Conservation (phyloP, 192 early-diverging fungal genomes). For the Gonapodya prolifera region DNA sequence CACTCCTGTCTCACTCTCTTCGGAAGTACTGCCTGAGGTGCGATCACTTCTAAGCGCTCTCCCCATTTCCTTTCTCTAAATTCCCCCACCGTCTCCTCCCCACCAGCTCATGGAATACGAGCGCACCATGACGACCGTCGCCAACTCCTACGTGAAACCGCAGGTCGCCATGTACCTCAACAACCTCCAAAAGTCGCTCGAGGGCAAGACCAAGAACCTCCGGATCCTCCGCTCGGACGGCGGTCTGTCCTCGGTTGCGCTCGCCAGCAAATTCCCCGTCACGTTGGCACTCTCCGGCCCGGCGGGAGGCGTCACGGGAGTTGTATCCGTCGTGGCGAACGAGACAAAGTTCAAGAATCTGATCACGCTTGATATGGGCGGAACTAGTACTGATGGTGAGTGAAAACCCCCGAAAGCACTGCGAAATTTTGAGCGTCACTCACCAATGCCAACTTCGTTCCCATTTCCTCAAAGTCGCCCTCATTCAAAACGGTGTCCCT, state of each 20-base stretch:
- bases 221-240: background rate
- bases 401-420: no score
- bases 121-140: background rate
- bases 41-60: no score
- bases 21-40: no score
- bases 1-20: no score
- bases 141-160: background rate
- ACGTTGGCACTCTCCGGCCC: background rate
- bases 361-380: background rate
- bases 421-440: no score
- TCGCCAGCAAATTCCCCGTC: background rate
- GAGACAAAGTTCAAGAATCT: background rate
- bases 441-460: no score
- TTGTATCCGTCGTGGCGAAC: background rate
- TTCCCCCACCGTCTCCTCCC: no score
- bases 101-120: slow-evolving; percentile 1
- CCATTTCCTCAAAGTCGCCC: no score
- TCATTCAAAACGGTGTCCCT: background rate
- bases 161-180: background rate
- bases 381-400: background rate
- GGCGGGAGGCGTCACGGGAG: background rate
- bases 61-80: no score
- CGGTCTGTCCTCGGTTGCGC: background rate
- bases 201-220: background rate
- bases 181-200: background rate